Evolutionary conservation across 352 stramenopile species (phyloP), one percentile per base, ranked within the genome.

Genomic region (Globisporangium solare): DNA sequence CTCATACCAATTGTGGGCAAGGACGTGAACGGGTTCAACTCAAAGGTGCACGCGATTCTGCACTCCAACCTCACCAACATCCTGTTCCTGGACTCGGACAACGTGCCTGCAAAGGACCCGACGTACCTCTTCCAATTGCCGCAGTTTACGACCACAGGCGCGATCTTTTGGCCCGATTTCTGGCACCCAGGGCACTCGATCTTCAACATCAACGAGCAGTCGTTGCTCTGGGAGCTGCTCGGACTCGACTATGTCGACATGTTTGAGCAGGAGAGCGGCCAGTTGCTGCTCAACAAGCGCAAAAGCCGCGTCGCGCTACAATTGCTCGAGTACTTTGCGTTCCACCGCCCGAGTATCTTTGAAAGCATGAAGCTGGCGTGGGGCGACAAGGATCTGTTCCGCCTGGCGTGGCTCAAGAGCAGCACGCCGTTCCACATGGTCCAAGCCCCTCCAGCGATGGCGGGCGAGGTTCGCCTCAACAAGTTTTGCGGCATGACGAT

Each of bases 241-340:
- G 68, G 60, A 21, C 56, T 79, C 37, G 47, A 58, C 11, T 82
- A 68, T 39, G 67, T 82, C 8, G 63, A 83, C 64, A 86, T 84
- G 76, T 87, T 87, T 43, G 76, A 88, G 54, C 78, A 88, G 64
- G 79, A 89, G 46, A 86, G 75, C 35, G 79, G 76, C 0, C 79
- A 89, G 46, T 18, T 89, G 12, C 52, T 86, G 10, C 71, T 89
- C 20, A 63, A 86, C 42, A 66, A 70, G 47, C 51, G 54, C 17
- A 68, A 56, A n/a, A 68, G 74, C 49, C 51, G 63, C n/a, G 60
- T 56, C 0, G 51, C 76, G 4, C 41, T 83, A 13, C 54, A 74
- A 6, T 48, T 71, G 12, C 65, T 74, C 3, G 59, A 67, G 52
- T 52, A 76, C 12, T 79, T 82, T 45, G 68, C 58, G 20, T 80